phyloP scores from a whole-genome alignment of 2,329 filamentous ascomycete genomes.

The Aspergillus flavus region DNA sequence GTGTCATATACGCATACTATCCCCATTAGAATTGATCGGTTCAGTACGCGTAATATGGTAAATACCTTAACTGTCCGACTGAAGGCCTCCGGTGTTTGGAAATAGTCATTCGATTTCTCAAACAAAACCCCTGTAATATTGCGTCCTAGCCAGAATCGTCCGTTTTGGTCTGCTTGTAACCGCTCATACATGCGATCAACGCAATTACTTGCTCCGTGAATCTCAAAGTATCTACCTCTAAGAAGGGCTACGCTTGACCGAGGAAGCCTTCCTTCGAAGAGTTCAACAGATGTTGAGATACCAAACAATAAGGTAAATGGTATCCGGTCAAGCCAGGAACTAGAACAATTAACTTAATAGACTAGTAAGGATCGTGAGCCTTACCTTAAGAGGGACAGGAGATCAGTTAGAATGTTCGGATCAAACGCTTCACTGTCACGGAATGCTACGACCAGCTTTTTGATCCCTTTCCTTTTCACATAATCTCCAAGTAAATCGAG shows the following conservation, averaged over 20 bases:
- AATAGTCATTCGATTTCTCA: conserved; percentile 60
- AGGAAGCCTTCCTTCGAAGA: conserved; percentile 62
- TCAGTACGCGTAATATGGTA: neutral
- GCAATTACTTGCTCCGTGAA: conserved; percentile 51
- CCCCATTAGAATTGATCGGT: conserved; percentile 22
- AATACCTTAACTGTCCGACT: conserved; percentile 54
- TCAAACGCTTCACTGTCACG: conserved; percentile 53
- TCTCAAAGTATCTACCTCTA: conserved; percentile 58
- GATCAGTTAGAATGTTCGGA: conserved; percentile 45
- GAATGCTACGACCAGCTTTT: conserved; percentile 47
- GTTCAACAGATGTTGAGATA: conserved; percentile 64
- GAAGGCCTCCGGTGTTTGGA: conserved; percentile 61
- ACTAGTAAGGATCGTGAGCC: conserved; percentile 8
- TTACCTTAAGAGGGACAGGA: conserved; percentile 52
- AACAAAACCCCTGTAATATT: conserved; percentile 54
- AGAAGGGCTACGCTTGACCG: conserved; percentile 55
- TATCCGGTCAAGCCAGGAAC: conserved; percentile 63
- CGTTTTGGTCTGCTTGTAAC: conserved; percentile 38
- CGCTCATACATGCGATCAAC: conserved; percentile 45
- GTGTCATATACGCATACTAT: conserved; percentile 65
- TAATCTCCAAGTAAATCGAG: conserved; percentile 49
- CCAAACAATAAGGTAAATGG: conserved; percentile 62
- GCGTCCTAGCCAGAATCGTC: conserved; percentile 56
- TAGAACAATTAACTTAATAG: conserved; percentile 32
- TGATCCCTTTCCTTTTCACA: conserved; percentile 38